Evolutionary conservation across 2,329 filamentous ascomycete genomes (phyloP).

Genomic region (Coniochaeta hoffmannii): DNA sequence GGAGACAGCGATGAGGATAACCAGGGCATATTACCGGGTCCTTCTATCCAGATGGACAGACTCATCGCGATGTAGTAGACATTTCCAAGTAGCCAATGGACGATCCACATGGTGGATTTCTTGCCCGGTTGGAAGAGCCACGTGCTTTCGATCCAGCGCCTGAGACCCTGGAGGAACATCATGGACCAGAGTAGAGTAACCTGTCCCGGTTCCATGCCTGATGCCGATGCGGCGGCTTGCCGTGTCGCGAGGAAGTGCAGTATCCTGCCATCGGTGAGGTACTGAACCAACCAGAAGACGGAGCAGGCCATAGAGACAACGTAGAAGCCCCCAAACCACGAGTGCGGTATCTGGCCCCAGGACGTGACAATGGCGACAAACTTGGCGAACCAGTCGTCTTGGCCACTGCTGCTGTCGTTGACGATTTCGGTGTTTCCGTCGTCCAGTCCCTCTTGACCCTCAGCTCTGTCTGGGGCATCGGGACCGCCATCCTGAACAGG

Average conservation of each 20-base stretch:
- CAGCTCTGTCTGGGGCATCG: too few species aligned
- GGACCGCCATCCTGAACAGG: not conserved
- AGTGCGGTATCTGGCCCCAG: constrained; percentile 64
- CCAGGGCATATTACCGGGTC: constrained; percentile 45
- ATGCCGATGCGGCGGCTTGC: constrained; percentile 20
- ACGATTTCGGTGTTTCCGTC: too few species aligned
- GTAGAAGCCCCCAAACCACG: constrained; percentile 89
- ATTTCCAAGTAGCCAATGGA: constrained; percentile 75
- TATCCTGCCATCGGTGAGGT: constrained; percentile 43
- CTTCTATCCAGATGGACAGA: constrained; percentile 79
- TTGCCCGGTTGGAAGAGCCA: constrained; percentile 54
- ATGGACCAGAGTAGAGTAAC: constrained; percentile 61
- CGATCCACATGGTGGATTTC: constrained; percentile 73
- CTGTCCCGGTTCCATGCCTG: constrained; percentile 53
- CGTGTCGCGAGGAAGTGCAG: constrained; percentile 37
- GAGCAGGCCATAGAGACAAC: constrained; percentile 61
- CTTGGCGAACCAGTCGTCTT: not conserved
- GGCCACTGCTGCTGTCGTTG: constrained; percentile 4
- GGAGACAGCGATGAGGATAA: not conserved
- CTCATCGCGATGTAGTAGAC: constrained; percentile 69
- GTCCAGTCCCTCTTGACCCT: not conserved
- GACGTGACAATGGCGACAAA: constrained; percentile 27
- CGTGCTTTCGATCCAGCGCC: constrained; percentile 71
- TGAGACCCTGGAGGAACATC: constrained; percentile 66
- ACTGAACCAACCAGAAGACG: constrained; percentile 65